Evolutionary conservation across 2,329 filamentous ascomycete species (phyloP).

Genomic region (Phoma herbarum): DNA sequence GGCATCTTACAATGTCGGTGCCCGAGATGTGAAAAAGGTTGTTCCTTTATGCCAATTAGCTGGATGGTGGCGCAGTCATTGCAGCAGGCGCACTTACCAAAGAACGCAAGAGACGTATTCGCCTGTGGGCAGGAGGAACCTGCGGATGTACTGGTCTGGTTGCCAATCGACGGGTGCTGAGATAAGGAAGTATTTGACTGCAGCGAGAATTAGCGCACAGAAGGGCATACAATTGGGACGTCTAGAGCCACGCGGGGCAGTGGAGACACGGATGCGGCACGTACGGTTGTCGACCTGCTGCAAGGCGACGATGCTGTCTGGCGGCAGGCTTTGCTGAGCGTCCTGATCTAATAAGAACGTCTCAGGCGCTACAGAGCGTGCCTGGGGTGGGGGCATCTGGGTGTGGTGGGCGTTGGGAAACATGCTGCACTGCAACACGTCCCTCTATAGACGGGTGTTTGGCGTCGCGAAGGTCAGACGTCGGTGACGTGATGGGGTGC

Average conservation of each 20-base stretch:
- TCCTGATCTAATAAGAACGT: conserved; percentile 98
- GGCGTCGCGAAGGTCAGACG: conserved; percentile 41
- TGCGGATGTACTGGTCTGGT: conserved; percentile 92
- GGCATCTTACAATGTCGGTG: conserved; percentile 97
- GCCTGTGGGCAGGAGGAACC: conserved; percentile 93
- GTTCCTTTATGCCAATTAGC: conserved; percentile 69
- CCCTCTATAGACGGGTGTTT: conserved; percentile 42
- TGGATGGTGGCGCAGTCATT: neutral
- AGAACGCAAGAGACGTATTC: conserved; percentile 99
- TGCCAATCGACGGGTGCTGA: conserved; percentile 98
- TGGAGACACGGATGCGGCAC: conserved; percentile 51
- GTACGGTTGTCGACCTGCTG: conserved; percentile 98
- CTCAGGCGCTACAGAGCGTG: conserved; percentile 78
- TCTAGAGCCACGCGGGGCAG: conserved; percentile 25
- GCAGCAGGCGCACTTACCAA: conserved; percentile 65
- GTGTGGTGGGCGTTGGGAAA: conserved; percentile 67
- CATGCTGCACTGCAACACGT: conserved; percentile 55
- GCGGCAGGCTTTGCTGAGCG: conserved; percentile 93
- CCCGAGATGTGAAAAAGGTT: conserved; percentile 99
- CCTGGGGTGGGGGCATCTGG: conserved; percentile 86
- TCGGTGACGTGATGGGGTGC: conserved; percentile 24
- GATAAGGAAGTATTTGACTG: conserved; percentile 99
- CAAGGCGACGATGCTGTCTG: conserved; percentile 94
- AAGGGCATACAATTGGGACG: conserved; percentile 7
- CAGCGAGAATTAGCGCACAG: conserved; percentile 42